These are phyloP conservation scores for Cutaneotrichosporon dermatis DNA, from an alignment of 1,284 basidiomycete genomes.

Conservation along the genomic window DNA sequence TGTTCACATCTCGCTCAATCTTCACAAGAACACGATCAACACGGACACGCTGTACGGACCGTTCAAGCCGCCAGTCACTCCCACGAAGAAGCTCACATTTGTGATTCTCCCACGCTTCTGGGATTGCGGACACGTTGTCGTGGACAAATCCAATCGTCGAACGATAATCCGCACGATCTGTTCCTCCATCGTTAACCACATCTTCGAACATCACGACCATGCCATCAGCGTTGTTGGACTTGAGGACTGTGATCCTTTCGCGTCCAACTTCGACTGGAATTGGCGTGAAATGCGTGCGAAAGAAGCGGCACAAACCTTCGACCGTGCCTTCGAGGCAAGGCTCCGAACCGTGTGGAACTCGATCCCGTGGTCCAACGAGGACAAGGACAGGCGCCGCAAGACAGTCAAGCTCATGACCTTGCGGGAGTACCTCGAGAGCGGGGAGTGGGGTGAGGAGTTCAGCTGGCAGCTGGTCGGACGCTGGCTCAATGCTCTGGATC, in stretches of 20 bases:
- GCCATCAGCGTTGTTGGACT: constrained; percentile 7
- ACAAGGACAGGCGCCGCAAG: background rate
- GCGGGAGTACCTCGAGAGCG: constrained; percentile 5
- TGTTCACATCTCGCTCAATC: background rate
- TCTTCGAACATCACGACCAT: background rate
- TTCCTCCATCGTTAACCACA: background rate
- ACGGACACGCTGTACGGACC: too few species aligned
- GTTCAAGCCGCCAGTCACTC: background rate
- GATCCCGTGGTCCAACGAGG: background rate
- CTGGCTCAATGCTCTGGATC: constrained; percentile 6
- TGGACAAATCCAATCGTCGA: too few species aligned
- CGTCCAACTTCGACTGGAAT: background rate
- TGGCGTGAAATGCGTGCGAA: too few species aligned
- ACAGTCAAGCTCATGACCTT: background rate
- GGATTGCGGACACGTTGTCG: constrained; percentile 1
- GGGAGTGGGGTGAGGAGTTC: constrained; percentile 9
- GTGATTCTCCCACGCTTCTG: constrained; percentile 5
- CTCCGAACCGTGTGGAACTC: too few species aligned
- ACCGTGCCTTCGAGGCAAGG: too few species aligned
- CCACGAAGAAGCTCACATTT: background rate
- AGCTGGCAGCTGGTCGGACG: constrained; percentile 3
- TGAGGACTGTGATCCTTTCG: constrained; percentile 8
- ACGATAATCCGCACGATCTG: background rate
- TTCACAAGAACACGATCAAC: too few species aligned
- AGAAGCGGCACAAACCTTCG: too few species aligned